phyloP scores from a whole-genome alignment of 257 asterid genomes.

The Anisodus acutangulus region DNA sequence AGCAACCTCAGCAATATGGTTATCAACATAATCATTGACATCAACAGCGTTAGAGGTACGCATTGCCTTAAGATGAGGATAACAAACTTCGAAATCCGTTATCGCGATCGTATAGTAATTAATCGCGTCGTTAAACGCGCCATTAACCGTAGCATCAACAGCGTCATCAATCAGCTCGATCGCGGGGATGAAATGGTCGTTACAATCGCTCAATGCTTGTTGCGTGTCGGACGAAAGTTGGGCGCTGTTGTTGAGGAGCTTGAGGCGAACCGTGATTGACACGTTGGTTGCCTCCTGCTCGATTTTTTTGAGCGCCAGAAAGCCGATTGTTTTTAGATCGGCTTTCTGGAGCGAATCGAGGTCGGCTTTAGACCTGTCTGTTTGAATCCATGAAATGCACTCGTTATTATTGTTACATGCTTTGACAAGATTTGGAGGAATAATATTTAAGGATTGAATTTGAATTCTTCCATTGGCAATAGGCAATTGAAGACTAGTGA shows the following conservation, averaged over 20 bases:
- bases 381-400: conserved; percentile 18
- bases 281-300: conserved; percentile 20
- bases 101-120: background rate
- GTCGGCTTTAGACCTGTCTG: background rate
- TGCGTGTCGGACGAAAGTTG: conserved; percentile 20
- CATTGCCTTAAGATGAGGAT: conserved; percentile 28
- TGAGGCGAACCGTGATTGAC: background rate
- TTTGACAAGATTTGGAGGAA: background rate
- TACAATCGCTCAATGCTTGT: conserved; percentile 3
- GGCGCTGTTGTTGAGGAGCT: background rate
- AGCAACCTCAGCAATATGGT: conserved; percentile 25
- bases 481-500: background rate
- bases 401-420: conserved; percentile 16
- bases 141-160: background rate
- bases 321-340: background rate
- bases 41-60: background rate
- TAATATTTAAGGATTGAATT: background rate
- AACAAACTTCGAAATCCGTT: conserved; percentile 28
- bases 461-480: background rate
- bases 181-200: conserved; percentile 24
- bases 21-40: conserved; percentile 25
- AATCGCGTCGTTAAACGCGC: background rate
- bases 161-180: conserved; percentile 10
- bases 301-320: conserved; percentile 2
- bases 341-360: conserved; percentile 4